A percentile compares a stretch with the other conserved stretches of the same genome.
Conservation (phyloP, 2,329 filamentous ascomycete species). For the Claviceps purpurea region DNA sequence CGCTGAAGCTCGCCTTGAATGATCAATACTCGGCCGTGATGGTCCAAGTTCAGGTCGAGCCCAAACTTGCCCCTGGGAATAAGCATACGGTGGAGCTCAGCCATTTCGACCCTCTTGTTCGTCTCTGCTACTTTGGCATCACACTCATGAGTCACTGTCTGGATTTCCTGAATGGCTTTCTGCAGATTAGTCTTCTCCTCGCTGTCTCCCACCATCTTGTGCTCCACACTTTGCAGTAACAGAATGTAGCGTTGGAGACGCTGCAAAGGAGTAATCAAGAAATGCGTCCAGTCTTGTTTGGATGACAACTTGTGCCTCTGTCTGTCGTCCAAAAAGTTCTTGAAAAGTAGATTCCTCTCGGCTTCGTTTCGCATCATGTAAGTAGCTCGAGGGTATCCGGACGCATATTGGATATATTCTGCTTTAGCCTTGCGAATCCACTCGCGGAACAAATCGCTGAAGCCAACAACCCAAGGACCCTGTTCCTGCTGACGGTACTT, state of each 20-base stretch:
- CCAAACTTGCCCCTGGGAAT: slow-evolving; percentile 80
- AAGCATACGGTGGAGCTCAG: slow-evolving; percentile 71
- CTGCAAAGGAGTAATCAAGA: slow-evolving; percentile 84
- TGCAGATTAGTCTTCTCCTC: slow-evolving; percentile 80
- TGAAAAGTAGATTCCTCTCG: slow-evolving; percentile 74
- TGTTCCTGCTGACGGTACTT: slow-evolving; percentile 97
- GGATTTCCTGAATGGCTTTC: slow-evolving; percentile 84
- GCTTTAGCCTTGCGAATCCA: slow-evolving; percentile 91
- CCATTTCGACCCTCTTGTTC: slow-evolving; percentile 78
- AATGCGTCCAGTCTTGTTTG: slow-evolving; percentile 86
- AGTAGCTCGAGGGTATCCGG: slow-evolving; percentile 70
- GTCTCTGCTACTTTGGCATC: slow-evolving; percentile 87
- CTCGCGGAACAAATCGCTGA: slow-evolving; percentile 94
- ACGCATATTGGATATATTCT: slow-evolving; percentile 86
- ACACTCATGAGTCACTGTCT: slow-evolving; percentile 76
- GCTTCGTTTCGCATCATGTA: slow-evolving; percentile 75
- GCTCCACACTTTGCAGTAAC: slow-evolving; percentile 68
- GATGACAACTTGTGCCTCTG: slow-evolving; percentile 66
- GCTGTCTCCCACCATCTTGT: slow-evolving; percentile 69
- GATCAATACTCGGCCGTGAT: slow-evolving; percentile 83
- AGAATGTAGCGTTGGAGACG: slow-evolving; percentile 82
- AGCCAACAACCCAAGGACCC: slow-evolving; percentile 84
- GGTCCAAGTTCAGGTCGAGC: slow-evolving; percentile 78
- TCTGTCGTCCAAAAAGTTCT: slow-evolving; percentile 69
- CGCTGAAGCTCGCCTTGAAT: slow-evolving; percentile 80